Base-by-base conservation (phyloP, 495 filamentous ascomycete species). In the Penicillium coffeae region DNA sequence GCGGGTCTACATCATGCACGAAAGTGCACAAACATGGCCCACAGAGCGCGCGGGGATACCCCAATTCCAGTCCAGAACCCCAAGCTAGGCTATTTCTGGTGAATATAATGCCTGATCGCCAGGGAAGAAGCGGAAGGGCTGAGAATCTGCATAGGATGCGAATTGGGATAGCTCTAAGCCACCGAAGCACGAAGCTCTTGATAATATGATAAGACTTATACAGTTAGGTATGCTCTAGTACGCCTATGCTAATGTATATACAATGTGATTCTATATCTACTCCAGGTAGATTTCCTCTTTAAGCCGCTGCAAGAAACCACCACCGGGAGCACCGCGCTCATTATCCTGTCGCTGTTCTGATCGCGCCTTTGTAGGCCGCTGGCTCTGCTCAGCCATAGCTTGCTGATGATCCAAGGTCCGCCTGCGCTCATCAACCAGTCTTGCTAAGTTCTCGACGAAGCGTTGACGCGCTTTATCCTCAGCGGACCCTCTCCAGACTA, bases 401-500 rank as follows among this genome's bases (percentile, higher is more conserved):
- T 74, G 57, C 47, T 82, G 55, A 38, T 79, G 62, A 41, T 86
- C 82, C 60, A 77, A 60, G 32, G 75, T 75, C 50, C 76, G 71
- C 45, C 74, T 77, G 75, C 66, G 69, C 45, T 79, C 78, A 16
- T 80, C 76, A 38, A 83, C 76, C 34, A 79, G 67, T 62, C 71
- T 73, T 32, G 81, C 82, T 47, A 98, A 60, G 42, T 79, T 75
- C 48, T 96, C 90, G 40, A 98, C 83, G 60, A 96, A 89, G 46
- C 80, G 85, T 9, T 70, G 68, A 51, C 94, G 75, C 21, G 89
- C 90, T 61, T 86, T 91, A 55, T 95, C 93, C 75, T 97, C 93
- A 0, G 87, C 86, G 14, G 94, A 95, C 1, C 90, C 90, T 59
- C 88, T 90, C 88, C 94, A 97, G n/a, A 97, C 83, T 10, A 66